Evolutionary conservation across 495 filamentous ascomycete genomes (phyloP).

Genomic region (Podospora pseudoanserina): DNA sequence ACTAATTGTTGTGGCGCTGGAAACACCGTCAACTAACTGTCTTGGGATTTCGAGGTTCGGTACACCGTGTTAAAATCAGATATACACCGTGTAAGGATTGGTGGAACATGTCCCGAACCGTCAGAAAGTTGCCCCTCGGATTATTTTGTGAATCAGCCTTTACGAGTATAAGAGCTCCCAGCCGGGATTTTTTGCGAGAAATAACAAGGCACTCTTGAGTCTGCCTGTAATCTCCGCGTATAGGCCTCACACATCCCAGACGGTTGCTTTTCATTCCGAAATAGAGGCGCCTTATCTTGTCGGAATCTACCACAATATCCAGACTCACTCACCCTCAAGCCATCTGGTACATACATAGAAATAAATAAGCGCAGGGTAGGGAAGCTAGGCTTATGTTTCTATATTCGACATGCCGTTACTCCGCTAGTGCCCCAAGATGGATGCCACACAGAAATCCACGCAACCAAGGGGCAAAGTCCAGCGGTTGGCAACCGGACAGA

Average conservation of each 20-base stretch:
- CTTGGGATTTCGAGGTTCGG: not conserved
- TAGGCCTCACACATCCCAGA: not conserved
- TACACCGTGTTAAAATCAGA: not conserved
- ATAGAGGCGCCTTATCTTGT: not conserved
- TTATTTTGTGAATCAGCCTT: no score
- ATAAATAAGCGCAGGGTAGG: not conserved
- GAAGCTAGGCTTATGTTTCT: not conserved
- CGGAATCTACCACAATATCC: not conserved
- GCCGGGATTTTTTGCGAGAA: no score
- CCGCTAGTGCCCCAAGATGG: not conserved
- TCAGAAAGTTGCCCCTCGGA: no score
- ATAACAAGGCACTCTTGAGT: not conserved
- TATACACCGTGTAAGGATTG: not conserved
- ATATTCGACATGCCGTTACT: not conserved
- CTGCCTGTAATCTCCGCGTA: not conserved
- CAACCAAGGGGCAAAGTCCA: slow-evolving; percentile 8
- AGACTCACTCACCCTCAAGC: not conserved
- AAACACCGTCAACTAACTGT: not conserved
- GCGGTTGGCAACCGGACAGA: not conserved
- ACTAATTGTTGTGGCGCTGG: not conserved
- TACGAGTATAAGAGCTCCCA: no score
- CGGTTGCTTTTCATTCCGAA: not conserved
- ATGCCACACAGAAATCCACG: not conserved
- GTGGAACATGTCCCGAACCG: no score
- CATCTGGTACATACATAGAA: not conserved